Evolutionary conservation across 305 asterid species (phyloP).

Genomic region (Fraxinus sp.): DNA sequence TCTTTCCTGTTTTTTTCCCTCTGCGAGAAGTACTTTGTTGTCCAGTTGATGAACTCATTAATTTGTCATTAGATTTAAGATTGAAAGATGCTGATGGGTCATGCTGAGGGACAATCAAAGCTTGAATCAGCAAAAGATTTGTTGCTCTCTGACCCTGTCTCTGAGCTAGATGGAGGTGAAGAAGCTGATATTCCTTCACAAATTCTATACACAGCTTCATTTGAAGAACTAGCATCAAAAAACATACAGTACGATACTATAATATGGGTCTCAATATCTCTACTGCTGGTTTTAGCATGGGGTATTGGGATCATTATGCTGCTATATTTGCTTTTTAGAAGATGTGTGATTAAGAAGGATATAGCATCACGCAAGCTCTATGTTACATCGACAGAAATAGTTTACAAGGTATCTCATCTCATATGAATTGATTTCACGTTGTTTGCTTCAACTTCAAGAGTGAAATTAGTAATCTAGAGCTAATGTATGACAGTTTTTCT

Average conservation of each 20-base stretch:
- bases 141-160: constrained; percentile 48
- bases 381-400: constrained; percentile 52
- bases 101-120: constrained; percentile 41
- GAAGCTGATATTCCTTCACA: constrained; percentile 36
- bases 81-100: constrained; percentile 53
- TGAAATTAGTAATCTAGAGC: background rate
- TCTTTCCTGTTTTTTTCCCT: background rate
- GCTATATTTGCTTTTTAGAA: constrained; percentile 57
- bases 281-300: constrained; percentile 71
- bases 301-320: constrained; percentile 69
- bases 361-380: constrained; percentile 59
- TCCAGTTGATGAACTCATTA: constrained; percentile 13
- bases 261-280: constrained; percentile 68
- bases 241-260: constrained; percentile 54
- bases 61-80: constrained; percentile 21
- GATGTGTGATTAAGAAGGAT: constrained; percentile 72
- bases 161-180: constrained; percentile 51
- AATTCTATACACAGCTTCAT: constrained; percentile 54
- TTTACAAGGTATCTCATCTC: constrained; percentile 51
- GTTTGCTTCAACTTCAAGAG: background rate
- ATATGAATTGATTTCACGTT: constrained; percentile 9
- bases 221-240: constrained; percentile 52
- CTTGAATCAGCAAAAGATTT: constrained; percentile 34
- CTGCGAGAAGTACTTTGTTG: background rate
- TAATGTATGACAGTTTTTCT: constrained; percentile 15